Percentiles rank a stretch among this genome's conserved stretches.
These are phyloP conservation scores for Candida sanyiensis DNA, from an alignment of 805 yeast species.

Conservation along the genomic window DNA sequence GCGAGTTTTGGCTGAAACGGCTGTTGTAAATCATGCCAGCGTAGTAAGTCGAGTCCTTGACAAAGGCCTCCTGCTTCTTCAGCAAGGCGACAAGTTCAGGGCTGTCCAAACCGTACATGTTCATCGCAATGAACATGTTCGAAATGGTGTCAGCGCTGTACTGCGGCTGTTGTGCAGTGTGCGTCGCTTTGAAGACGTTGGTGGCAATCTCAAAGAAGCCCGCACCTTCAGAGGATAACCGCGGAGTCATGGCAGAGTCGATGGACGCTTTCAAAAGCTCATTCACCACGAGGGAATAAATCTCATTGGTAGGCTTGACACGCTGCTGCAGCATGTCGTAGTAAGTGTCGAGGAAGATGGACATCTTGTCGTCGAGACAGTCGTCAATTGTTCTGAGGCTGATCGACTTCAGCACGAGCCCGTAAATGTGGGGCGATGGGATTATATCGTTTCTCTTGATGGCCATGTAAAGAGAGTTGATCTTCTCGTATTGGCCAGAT, in stretches of 20 bases:
- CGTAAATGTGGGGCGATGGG: constrained; percentile 49
- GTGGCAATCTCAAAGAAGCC: constrained; percentile 47
- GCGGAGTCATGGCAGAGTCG: constrained; percentile 32
- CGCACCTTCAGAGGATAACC: constrained; percentile 33
- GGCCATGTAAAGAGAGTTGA: constrained; percentile 35
- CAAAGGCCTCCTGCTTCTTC: constrained; percentile 19
- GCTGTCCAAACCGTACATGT: too few species aligned
- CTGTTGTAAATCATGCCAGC: constrained; percentile 36
- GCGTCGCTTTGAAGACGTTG: constrained; percentile 40
- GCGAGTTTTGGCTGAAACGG: constrained; percentile 32
- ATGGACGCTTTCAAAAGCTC: constrained; percentile 47
- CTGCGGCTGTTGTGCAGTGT: constrained; percentile 37
- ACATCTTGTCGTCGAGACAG: constrained; percentile 53
- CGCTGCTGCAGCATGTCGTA: constrained; percentile 54
- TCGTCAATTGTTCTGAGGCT: constrained; percentile 44
- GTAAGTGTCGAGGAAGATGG: constrained; percentile 58
- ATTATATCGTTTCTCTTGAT: constrained; percentile 36
- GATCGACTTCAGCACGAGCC: constrained; percentile 50
- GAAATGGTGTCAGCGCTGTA: constrained; percentile 41
- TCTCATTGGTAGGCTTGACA: constrained; percentile 49
- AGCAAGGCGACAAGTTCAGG: constrained; percentile 33
- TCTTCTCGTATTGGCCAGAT: constrained; percentile 28
- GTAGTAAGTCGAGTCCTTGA: constrained; percentile 32
- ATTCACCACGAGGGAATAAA: constrained; percentile 47
- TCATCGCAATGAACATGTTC: constrained; percentile 40